These are phyloP conservation scores for Cyclotella choctawhatcheeana DNA, from an alignment of 108 stramenopile species.

Conservation along the genomic window DNA sequence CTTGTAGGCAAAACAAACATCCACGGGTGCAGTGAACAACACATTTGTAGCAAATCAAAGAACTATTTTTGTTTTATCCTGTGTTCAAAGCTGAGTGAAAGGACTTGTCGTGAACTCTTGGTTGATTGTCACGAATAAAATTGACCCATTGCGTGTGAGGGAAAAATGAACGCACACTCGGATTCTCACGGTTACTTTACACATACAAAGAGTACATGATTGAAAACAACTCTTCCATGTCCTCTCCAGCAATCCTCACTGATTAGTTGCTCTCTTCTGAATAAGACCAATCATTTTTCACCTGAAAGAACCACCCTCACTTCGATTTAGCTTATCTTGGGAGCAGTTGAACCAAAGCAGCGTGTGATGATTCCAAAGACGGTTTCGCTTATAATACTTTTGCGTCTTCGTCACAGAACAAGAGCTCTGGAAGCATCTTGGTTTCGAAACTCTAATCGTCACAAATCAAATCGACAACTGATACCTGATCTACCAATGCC, in stretches of 20 bases:
- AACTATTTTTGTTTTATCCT: too few species aligned
- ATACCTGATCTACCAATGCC: background rate
- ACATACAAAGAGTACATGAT: background rate
- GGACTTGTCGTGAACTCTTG: slow-evolving; percentile 8
- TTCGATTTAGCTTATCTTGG: background rate
- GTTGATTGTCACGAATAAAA: background rate
- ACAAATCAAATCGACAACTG: slow-evolving; percentile 5
- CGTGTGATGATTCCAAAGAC: too few species aligned
- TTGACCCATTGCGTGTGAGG: too few species aligned
- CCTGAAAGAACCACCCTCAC: background rate
- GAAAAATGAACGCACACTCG: too few species aligned
- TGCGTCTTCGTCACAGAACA: background rate
- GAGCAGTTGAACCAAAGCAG: background rate
- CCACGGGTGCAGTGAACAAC: too few species aligned
- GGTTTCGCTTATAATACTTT: slow-evolving; percentile 1
- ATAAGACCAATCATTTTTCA: background rate
- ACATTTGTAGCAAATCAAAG: too few species aligned
- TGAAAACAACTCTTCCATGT: too few species aligned
- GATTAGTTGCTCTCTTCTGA: too few species aligned
- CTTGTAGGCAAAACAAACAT: too few species aligned
- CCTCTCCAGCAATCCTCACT: too few species aligned
- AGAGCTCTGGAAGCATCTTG: background rate
- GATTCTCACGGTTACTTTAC: background rate
- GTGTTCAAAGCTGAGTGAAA: background rate
- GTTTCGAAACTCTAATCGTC: background rate